These are phyloP conservation scores for Nakazawaea laoshanensis DNA, from an alignment of 805 yeast genomes.

Conservation along the genomic window DNA sequence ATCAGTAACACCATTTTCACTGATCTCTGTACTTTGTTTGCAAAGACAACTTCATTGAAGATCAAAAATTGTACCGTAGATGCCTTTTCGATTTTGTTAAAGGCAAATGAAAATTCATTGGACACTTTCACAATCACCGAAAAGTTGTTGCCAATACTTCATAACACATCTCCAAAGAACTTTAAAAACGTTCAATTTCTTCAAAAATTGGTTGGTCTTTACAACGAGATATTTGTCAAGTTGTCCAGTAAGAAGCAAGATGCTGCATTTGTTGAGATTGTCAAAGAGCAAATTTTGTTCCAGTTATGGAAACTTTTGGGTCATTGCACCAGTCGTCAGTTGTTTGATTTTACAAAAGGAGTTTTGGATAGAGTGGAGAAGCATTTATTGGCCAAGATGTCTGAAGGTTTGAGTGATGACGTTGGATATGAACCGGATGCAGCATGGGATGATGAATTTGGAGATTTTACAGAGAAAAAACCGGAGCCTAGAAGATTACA, in stretches of 20 bases:
- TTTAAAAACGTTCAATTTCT: constrained; percentile 22
- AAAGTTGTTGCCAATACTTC: constrained; percentile 70
- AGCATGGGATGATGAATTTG: too few species aligned
- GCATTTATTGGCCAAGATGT: constrained; percentile 13
- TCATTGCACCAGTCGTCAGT: constrained; percentile 13
- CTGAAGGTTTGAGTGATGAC: too few species aligned
- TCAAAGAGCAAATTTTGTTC: constrained; percentile 22
- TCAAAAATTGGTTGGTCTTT: constrained; percentile 19
- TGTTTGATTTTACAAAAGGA: constrained; percentile 14
- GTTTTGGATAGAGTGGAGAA: constrained; percentile 13
- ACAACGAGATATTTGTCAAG: constrained; percentile 20
- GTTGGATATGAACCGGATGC: too few species aligned
- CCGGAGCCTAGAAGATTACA: too few species aligned
- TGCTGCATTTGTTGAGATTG: constrained; percentile 13
- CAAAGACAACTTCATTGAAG: constrained; percentile 75
- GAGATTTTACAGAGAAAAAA: too few species aligned
- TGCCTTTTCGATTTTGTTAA: constrained; percentile 50
- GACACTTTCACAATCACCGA: constrained; percentile 70
- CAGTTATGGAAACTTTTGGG: constrained; percentile 25
- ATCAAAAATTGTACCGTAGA: constrained; percentile 65
- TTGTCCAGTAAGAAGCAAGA: constrained; percentile 17
- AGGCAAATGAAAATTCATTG: constrained; percentile 37
- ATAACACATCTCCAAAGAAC: constrained; percentile 23
- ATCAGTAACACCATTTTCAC: constrained; percentile 76
- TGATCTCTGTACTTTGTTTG: constrained; percentile 58